These are phyloP conservation scores for Phytopythium litorale DNA, from an alignment of 352 stramenopile genomes.

Conservation along the genomic window DNA sequence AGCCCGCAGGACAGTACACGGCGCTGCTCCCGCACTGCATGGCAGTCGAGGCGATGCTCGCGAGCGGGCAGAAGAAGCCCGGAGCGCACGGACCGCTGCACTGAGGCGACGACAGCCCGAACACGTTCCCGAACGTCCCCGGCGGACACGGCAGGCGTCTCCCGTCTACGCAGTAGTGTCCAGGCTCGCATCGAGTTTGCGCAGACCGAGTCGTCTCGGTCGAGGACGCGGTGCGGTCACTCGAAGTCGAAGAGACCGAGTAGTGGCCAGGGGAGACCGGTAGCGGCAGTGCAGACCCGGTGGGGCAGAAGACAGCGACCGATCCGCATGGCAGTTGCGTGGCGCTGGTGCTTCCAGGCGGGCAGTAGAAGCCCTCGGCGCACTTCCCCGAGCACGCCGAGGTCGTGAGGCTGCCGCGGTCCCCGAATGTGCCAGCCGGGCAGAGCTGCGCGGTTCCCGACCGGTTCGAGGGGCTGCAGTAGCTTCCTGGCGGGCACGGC, in stretches of 20 bases:
- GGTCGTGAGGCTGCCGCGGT: conserved; percentile 25
- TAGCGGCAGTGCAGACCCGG: conserved; percentile 31
- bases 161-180: conserved; percentile 51
- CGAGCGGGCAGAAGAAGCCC: conserved; percentile 65
- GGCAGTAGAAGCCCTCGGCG: conserved; percentile 54
- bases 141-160: conserved; percentile 33
- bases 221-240: conserved; percentile 7
- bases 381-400: conserved; percentile 49
- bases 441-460: conserved; percentile 30
- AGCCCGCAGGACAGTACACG: conserved; percentile 38
- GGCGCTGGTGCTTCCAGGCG: conserved; percentile 31
- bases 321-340: conserved; percentile 36
- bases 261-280: conserved; percentile 43
- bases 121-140: conserved; percentile 48
- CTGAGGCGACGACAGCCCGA: conserved; percentile 24
- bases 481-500: conserved; percentile 36
- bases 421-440: conserved; percentile 62
- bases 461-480: conserved; percentile 38
- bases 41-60: conserved; percentile 37
- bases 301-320: conserved; percentile 39
- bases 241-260: conserved; percentile 18
- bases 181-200: conserved; percentile 51
- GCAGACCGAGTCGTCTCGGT: conserved; percentile 21
- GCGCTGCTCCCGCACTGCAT: conserved; percentile 25
- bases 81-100: conserved; percentile 59